phyloP scores from a whole-genome alignment of 2,329 filamentous ascomycete species.

The Aspergillus fumigatus region DNA sequence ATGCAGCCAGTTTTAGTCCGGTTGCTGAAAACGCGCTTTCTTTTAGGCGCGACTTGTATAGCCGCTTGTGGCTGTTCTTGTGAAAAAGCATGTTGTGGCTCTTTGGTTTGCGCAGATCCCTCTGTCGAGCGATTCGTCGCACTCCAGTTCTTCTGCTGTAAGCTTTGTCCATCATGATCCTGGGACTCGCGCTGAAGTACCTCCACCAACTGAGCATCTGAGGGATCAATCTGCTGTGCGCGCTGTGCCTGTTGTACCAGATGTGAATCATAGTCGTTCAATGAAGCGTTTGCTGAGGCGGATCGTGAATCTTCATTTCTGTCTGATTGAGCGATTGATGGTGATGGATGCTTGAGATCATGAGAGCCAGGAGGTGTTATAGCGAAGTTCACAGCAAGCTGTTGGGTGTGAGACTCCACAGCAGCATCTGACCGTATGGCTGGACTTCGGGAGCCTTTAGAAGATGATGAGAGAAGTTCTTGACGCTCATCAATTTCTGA shows the following conservation, averaged over 20 bases:
- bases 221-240: constrained; percentile 41
- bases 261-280: constrained; percentile 39
- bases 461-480: constrained; percentile 27
- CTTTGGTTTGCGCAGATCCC: constrained; percentile 30
- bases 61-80: constrained; percentile 31
- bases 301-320: constrained; percentile 25
- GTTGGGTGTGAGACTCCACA: constrained; percentile 19
- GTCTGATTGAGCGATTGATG: constrained; percentile 22
- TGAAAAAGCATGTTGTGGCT: constrained; percentile 29
- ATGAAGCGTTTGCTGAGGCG: constrained; percentile 26
- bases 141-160: constrained; percentile 26
- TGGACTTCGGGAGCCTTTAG: constrained; percentile 36
- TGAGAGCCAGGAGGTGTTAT: constrained; percentile 12
- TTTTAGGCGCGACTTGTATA: constrained; percentile 39
- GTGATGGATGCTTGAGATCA: constrained; percentile 19
- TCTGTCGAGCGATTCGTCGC: constrained; percentile 34
- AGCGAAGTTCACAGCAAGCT: constrained; percentile 16
- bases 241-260: constrained; percentile 45
- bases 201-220: constrained; percentile 50
- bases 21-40: constrained; percentile 71
- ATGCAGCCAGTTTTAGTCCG: constrained; percentile 93
- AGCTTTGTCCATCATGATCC: constrained; percentile 26
- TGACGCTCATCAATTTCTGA: constrained; percentile 57
- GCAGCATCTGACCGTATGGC: constrained; percentile 34
- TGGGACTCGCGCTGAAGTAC: constrained; percentile 49